These are phyloP conservation scores for Cudoniella acicularis DNA, from an alignment of 495 filamentous ascomycete genomes.

Conservation along the genomic window DNA sequence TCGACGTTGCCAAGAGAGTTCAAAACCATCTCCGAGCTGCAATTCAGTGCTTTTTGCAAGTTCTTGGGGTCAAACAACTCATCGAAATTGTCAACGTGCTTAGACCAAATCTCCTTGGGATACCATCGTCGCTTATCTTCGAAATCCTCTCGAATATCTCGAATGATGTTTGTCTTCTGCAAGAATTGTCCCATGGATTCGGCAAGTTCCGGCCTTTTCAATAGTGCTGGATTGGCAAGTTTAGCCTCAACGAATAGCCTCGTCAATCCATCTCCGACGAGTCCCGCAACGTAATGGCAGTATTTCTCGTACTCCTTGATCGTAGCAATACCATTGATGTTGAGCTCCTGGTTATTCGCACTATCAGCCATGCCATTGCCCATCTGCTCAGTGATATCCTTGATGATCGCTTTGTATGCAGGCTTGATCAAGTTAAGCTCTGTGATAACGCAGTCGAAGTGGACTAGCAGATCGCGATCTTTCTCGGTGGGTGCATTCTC, in stretches of 20 bases:
- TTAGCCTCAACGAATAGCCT: constrained; percentile 84
- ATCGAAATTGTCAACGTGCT: constrained; percentile 83
- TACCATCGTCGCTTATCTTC: constrained; percentile 86
- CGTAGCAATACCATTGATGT: constrained; percentile 74
- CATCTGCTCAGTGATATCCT: constrained; percentile 93
- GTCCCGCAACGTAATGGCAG: constrained; percentile 95
- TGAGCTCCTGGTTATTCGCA: constrained; percentile 73
- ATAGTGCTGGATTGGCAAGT: constrained; percentile 80
- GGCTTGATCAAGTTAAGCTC: constrained; percentile 91
- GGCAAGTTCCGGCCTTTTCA: constrained; percentile 72
- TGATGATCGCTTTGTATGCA: constrained; percentile 79
- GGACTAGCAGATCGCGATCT: constrained; percentile 84
- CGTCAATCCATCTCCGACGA: constrained; percentile 92
- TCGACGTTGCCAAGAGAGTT: constrained; percentile 83
- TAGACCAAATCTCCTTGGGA: constrained; percentile 94
- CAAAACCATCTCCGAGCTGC: constrained; percentile 91
- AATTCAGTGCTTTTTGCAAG: constrained; percentile 75
- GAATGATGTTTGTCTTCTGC: constrained; percentile 98
- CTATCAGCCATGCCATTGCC: constrained; percentile 98
- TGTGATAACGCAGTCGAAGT: constrained; percentile 80
- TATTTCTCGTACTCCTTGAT: constrained; percentile 89
- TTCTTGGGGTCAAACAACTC: constrained; percentile 85
- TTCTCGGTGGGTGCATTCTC: constrained; percentile 90
- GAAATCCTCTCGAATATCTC: constrained; percentile 86
- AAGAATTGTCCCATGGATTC: constrained; percentile 97